Evolutionary conservation across 2,329 filamentous ascomycete genomes (phyloP).

Genomic region (Alternaria sp.): DNA sequence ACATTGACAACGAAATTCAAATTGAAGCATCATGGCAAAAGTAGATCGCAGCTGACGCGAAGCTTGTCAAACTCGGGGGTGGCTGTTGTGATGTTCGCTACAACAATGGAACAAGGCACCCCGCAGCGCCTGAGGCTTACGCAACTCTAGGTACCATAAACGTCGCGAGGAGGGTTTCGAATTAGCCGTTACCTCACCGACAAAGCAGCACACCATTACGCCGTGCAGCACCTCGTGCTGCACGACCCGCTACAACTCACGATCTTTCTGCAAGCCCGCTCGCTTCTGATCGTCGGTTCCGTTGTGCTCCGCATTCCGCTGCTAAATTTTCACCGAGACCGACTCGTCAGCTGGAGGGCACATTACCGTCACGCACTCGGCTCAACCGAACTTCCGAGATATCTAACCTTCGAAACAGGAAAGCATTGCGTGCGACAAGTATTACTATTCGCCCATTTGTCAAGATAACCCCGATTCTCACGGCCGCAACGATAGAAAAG

Average conservation of each 20-base stretch:
- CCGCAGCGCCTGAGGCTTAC: background rate
- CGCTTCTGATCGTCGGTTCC: conserved; percentile 12
- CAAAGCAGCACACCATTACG: conserved; percentile 14
- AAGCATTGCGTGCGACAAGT: conserved; percentile 11
- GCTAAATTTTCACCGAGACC: conserved; percentile 14
- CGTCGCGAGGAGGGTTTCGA: background rate
- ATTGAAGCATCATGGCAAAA: background rate
- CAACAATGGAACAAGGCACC: background rate
- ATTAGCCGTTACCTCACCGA: conserved; percentile 16
- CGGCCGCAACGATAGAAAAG: conserved; percentile 10
- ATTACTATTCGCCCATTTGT: background rate
- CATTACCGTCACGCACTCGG: conserved; percentile 11
- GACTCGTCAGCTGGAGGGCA: conserved; percentile 20
- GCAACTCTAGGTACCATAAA: background rate
- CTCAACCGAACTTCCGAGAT: conserved; percentile 13
- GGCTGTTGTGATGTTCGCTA: background rate
- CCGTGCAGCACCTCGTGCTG: conserved; percentile 16
- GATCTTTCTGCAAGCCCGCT: conserved; percentile 13
- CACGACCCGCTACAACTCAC: conserved; percentile 17
- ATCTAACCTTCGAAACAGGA: background rate
- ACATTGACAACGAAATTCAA: background rate
- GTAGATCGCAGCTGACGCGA: background rate
- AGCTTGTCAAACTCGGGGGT: conserved; percentile 11
- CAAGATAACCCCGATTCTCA: background rate
- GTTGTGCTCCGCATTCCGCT: conserved; percentile 6